A percentile compares a stretch with the other conserved stretches of the same genome.
phyloP scores from a whole-genome alignment of 495 filamentous ascomycete species.

The Copromyces sp. region DNA sequence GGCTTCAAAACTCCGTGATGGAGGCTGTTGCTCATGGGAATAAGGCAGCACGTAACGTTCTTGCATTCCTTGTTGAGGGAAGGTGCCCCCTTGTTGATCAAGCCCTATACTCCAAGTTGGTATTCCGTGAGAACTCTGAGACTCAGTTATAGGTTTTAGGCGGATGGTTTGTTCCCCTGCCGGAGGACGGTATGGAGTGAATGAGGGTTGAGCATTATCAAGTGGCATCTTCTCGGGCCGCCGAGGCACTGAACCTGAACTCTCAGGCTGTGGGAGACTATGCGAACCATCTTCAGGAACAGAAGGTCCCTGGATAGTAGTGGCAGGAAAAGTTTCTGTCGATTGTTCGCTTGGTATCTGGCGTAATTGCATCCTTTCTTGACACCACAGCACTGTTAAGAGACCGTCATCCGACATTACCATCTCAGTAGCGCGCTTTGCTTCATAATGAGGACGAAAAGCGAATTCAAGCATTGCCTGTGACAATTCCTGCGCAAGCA shows the following conservation, averaged over 20 bases:
- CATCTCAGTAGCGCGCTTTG: neutral
- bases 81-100: neutral
- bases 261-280: neutral
- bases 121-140: neutral
- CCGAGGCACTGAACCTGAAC: neutral
- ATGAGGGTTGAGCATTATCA: neutral
- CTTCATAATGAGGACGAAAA: neutral
- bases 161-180: neutral
- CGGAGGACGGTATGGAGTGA: neutral
- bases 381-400: neutral
- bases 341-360: neutral
- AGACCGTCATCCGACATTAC: neutral
- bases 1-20: neutral
- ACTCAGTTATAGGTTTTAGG: neutral
- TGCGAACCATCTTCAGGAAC: neutral
- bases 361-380: neutral
- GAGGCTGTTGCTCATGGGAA: neutral
- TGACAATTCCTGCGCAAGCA: neutral
- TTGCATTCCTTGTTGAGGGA: neutral
- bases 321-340: neutral
- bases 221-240: neutral
- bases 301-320: neutral
- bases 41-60: neutral
- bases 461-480: neutral
- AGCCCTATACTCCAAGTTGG: neutral